Evolutionary conservation across 2,329 filamentous ascomycete genomes (phyloP), one percentile per base, ranked within the genome.

Genomic region (Capronia coronata): DNA sequence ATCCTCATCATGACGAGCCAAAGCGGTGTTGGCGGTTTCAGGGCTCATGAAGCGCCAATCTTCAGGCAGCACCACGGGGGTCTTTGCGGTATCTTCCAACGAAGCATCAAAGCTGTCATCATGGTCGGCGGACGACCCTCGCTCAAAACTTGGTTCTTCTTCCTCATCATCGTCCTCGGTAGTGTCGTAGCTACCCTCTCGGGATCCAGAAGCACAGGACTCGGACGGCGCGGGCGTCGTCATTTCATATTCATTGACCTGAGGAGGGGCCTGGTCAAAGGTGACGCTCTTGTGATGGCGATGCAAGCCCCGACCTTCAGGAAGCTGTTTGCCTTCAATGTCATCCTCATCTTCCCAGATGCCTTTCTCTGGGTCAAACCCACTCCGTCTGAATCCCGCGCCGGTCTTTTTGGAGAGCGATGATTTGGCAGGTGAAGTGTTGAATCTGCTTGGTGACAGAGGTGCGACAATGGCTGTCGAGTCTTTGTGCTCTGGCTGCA

Each of bases 201-300:
- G 84, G 10, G 91, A 97, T 59, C 85, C 89, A 42, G 87, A 91
- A 21, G 87, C 87, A 19, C 94, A 76, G 0, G 90, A 94, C 11
- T 32, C 29, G 1, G 91, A 96, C n/a, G 94, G 80, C 64, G 96
- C 93, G 9, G 93, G 93, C 1, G 93, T 98, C 27, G 88, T 86
- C 86, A 96, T 90, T 69, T 97, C 93, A 67, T 97, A 98, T 70
- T 98, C 93, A 65, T 97, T 95, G 62, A 98, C 79, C 65, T 94
- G 87, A 19, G 93, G 93, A 18, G 91, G 91, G 1, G 87, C 89
- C 30, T 84, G 86, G 69, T 97, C 89, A 65, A 98, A 98, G 0
- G 91, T 98, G 51, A 98, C 93, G 62, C 90, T 96, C 75, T 98
- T 98, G 41, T 88, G 83, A 68, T 95, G 87, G 46, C 89, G 85